Percentiles rank a stretch among this genome's conserved stretches.
Conservation (phyloP, 2,329 filamentous ascomycete genomes). For the Fusarium sp. region DNA sequence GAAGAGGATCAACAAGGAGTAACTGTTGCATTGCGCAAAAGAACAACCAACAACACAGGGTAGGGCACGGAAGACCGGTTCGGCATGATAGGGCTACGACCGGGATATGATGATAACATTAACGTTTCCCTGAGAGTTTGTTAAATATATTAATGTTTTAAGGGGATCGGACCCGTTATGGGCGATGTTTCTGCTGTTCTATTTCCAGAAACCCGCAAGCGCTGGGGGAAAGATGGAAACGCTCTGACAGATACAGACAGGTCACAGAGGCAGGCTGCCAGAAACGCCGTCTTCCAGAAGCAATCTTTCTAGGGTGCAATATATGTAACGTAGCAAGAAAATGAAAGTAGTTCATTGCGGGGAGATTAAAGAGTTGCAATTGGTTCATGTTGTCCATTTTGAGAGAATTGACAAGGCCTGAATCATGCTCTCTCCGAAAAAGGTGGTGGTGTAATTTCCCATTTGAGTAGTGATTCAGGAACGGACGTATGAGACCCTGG, state of each 20-base stretch:
- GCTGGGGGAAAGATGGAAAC: slow-evolving; percentile 30
- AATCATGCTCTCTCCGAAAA: slow-evolving; percentile 36
- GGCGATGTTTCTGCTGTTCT: slow-evolving; percentile 43
- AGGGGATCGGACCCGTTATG: slow-evolving; percentile 35
- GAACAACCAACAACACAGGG: slow-evolving; percentile 3
- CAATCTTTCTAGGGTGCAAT: slow-evolving; percentile 8
- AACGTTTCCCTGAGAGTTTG: slow-evolving; percentile 36
- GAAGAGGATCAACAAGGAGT: slow-evolving; percentile 72
- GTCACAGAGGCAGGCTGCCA: slow-evolving; percentile 7
- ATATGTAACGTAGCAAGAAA: slow-evolving; percentile 31
- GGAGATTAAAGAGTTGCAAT: slow-evolving; percentile 34
- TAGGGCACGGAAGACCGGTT: slow-evolving; percentile 18
- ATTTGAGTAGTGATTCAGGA: slow-evolving; percentile 38
- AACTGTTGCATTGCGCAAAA: slow-evolving; percentile 31
- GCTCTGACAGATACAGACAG: slow-evolving; percentile 10
- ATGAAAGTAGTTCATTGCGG: slow-evolving; percentile 39
- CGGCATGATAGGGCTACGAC: slow-evolving; percentile 34
- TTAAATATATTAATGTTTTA: slow-evolving; percentile 44
- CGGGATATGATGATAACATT: slow-evolving; percentile 31
- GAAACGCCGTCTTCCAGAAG: slow-evolving; percentile 26
- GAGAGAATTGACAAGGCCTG: slow-evolving; percentile 34
- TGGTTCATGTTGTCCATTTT: slow-evolving; percentile 46
- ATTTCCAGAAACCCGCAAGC: slow-evolving; percentile 42
- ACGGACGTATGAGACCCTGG: slow-evolving; percentile 35
- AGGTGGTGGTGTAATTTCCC: slow-evolving; percentile 45